These are phyloP conservation scores for Dioszegia crocea DNA, from an alignment of 768 basidiomycete genomes.

Conservation along the genomic window DNA sequence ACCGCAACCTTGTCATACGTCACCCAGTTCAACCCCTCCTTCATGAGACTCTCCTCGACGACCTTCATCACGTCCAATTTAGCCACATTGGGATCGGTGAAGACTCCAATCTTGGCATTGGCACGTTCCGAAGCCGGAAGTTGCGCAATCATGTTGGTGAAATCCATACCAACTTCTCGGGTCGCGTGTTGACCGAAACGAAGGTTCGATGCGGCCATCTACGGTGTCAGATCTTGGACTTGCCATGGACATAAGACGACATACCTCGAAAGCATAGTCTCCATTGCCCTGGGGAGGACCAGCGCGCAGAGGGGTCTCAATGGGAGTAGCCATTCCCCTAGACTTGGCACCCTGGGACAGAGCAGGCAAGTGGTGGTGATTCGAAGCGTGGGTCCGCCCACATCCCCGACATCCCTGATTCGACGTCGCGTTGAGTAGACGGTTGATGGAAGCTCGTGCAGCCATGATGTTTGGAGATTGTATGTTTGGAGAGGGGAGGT, in stretches of 20 bases:
- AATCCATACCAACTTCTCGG: constrained; percentile 42
- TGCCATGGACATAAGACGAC: no score
- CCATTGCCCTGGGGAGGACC: constrained; percentile 33
- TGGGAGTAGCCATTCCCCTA: constrained; percentile 39
- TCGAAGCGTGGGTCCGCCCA: constrained; percentile 35
- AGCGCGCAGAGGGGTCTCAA: constrained; percentile 20
- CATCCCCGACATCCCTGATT: constrained; percentile 42
- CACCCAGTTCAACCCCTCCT: constrained; percentile 54
- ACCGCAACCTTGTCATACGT: constrained; percentile 54
- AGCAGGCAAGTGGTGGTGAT: constrained; percentile 18
- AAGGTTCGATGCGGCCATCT: constrained; percentile 48
- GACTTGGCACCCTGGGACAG: not conserved
- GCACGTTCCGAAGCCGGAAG: constrained; percentile 31
- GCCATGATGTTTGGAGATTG: constrained; percentile 1
- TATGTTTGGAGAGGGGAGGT: not conserved
- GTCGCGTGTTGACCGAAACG: constrained; percentile 46
- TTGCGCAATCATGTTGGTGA: constrained; percentile 39
- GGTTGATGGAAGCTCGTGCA: constrained; percentile 32
- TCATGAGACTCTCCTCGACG: constrained; percentile 60
- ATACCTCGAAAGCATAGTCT: constrained; percentile 49
- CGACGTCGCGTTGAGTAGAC: constrained; percentile 32
- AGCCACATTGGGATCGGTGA: constrained; percentile 82
- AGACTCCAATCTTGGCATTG: constrained; percentile 72
- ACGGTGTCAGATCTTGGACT: no score
- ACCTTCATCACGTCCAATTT: constrained; percentile 76